Evolutionary conservation across 2,329 filamentous ascomycete genomes (phyloP), one percentile per base, ranked within the genome.

Genomic region (Colletotrichum sp.): DNA sequence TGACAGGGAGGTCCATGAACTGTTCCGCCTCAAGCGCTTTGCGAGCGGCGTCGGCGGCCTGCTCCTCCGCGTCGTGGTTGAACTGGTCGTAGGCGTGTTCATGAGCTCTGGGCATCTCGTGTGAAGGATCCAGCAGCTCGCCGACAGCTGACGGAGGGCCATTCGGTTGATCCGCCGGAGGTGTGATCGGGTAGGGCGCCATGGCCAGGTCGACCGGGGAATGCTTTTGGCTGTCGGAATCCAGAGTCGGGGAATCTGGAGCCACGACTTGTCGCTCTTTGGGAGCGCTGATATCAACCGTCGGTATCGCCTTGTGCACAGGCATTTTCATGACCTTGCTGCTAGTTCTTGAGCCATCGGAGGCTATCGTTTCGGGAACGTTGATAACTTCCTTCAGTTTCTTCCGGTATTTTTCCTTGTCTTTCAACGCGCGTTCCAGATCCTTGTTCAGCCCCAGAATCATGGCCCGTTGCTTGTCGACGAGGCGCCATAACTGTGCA

Each of bases 381-480:
- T 88, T 83, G 80, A 92, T 83, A 10, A 91, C 84, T 71, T 98
- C 96, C 84, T 98, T 98, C 58, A 98, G 83, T 84, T 97, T 98
- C 84, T 94, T 96, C 80, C 95, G 92, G 82, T 98, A 98, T 79
- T 94, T 94, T 78, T 98, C 96, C 85, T 98, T 98, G 79, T 98
- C 97, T 82, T 98, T 98, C 78, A 98, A 85, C 2, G 96, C 93
- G 68, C 95, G 92, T 84, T 98, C 96, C 14, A 99, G 87, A 82
- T 99, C 97, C 83, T 97, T 98, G 82, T 98, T 98, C 77, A 99
- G 89, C 9, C 96, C 96, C 24, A 98, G 85, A 70, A 99, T 96
- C 92, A 99, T 96, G 18, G 95, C 92, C 77, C 96, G 91, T 84
- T 99, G 97, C 86, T 99, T 98, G 83, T 98, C 96, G 65, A 99